Conservation (phyloP, 2,329 filamentous ascomycete species). For the Penicillium vulpinum region DNA sequence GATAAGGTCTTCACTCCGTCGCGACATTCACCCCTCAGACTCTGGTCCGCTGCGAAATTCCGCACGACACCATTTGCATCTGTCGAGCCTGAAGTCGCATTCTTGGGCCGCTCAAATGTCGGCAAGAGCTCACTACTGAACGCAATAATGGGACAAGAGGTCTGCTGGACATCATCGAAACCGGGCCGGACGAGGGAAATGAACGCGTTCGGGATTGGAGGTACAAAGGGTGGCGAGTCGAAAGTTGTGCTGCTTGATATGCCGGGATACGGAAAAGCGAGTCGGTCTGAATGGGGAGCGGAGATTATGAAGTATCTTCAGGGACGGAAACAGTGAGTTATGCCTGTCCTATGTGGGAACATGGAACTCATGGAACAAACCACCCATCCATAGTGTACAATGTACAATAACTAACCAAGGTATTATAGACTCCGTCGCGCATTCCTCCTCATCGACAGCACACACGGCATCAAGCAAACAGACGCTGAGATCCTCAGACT, state of each 20-base stretch:
- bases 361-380: background rate
- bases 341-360: background rate
- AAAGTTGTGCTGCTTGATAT: conserved; percentile 66
- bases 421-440: conserved; percentile 54
- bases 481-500: conserved; percentile 60
- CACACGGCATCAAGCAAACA: conserved; percentile 63
- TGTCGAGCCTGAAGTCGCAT: conserved; percentile 61
- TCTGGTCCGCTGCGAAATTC: conserved; percentile 63
- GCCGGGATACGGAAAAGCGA: conserved; percentile 69
- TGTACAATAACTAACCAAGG: background rate
- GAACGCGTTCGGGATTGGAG: conserved; percentile 65
- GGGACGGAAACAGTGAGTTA: conserved; percentile 57
- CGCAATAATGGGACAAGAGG: conserved; percentile 54
- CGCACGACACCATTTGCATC: conserved; percentile 57
- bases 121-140: conserved; percentile 70
- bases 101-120: conserved; percentile 69
- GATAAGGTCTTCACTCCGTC: conserved; percentile 47
- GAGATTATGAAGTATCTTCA: conserved; percentile 69
- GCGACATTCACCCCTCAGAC: conserved; percentile 54
- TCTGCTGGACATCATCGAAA: conserved; percentile 59
- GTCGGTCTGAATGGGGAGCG: conserved; percentile 61
- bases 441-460: conserved; percentile 65
- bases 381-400: background rate
- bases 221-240: conserved; percentile 44
- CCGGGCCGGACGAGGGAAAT: conserved; percentile 64